Evolutionary conservation across 2,329 filamentous ascomycete species (phyloP), one percentile per base, ranked within the genome.

Genomic region (Alternaria triticina): DNA sequence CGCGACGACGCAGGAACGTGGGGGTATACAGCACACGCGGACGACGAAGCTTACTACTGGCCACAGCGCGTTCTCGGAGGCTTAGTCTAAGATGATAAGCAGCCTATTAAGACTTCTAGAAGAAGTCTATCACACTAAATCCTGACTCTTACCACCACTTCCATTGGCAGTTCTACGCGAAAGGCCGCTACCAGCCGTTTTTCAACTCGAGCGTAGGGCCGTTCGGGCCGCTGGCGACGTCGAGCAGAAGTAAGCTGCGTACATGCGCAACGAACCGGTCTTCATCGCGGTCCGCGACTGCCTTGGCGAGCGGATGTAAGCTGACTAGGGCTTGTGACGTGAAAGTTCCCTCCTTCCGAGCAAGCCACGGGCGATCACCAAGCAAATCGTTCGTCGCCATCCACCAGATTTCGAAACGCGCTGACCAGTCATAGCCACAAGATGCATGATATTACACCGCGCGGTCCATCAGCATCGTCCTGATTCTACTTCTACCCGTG

Each of bases 261-360:
- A 36, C 36, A 23, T 50, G 54, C 40, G 44, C 36, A 54, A 20
- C 13, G 30, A 62, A 58, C 50, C 33, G 45, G 49, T 57, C 13
- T 30, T 51, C 20, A 50, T 40, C 49, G 59, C 59, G 59, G 62
- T 62, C 50, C 59, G 59, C 54, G 27, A 47, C 27, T 23, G 27
- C 40, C 28, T 44, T 62, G 45, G 43, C 61, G 57, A 64, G 61
- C 50, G 57, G 36, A 55, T 61, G 61, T 66, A 57, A 64, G 64
- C 61, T 66, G 61, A 66, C 64, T 58, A 43, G 52, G 30, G 54
- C 60, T 59, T 61, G 57, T 64, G 61, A 63, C 54, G 30, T 33
- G 25, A 33, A 30, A 28, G 25, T 22, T 45, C 25, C 30, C 28
- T 58, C 43, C 40, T 50, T 50, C 55, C 44, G 46, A 52, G 49